phyloP scores from a whole-genome alignment of 139 green algal genomes.

The Tetraselmis striata region DNA sequence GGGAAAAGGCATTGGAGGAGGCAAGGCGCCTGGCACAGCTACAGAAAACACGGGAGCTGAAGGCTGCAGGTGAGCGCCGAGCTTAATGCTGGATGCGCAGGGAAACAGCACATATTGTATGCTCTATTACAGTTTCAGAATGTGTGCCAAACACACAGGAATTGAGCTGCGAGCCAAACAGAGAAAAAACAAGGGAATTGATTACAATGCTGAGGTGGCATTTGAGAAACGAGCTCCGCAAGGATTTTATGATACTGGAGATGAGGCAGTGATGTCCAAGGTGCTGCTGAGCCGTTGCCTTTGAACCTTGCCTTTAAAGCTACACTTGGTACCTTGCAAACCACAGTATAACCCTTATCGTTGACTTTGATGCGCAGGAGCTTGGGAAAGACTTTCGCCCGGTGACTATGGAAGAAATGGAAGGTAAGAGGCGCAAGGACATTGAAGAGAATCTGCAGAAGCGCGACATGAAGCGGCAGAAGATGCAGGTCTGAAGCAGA shows the following conservation, averaged over 20 bases:
- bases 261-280: constrained; percentile 58
- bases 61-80: constrained; percentile 6
- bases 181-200: constrained; percentile 43
- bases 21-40: constrained; percentile 83
- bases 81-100: not conserved
- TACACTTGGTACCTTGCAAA: too few species aligned
- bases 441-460: constrained; percentile 83
- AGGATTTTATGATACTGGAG: constrained; percentile 82
- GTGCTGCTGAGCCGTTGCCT: not conserved
- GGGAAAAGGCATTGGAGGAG: constrained; percentile 97
- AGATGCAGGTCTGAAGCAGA: constrained; percentile 37
- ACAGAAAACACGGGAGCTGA: constrained; percentile 94
- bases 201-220: constrained; percentile 83
- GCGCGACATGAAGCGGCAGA: constrained; percentile 67
- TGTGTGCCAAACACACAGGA: too few species aligned
- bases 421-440: constrained; percentile 77
- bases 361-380: too few species aligned
- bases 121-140: not conserved
- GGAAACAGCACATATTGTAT: not conserved
- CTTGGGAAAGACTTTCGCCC: constrained; percentile 77
- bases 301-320: too few species aligned
- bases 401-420: constrained; percentile 82
- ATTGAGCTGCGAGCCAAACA: constrained; percentile 48
- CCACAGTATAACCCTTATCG: too few species aligned
- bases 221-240: constrained; percentile 76